These are phyloP conservation scores for Phialocephala subalpina DNA, from an alignment of 2,329 filamentous ascomycete species.

Conservation along the genomic window DNA sequence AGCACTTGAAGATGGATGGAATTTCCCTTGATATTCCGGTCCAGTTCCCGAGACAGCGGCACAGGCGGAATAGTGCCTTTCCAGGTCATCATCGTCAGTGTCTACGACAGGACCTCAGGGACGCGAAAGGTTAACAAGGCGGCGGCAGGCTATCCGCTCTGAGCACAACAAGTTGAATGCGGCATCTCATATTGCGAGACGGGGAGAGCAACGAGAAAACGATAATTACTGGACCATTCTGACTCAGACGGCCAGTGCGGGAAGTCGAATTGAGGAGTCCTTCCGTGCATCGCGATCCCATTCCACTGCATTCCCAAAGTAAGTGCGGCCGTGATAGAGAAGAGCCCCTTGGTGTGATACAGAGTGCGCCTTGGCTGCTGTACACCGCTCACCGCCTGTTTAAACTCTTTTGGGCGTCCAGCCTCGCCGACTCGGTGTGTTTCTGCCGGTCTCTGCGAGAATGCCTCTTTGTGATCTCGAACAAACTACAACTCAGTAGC, in stretches of 20 bases:
- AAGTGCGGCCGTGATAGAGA: slow-evolving; percentile 7
- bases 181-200: background rate
- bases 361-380: background rate
- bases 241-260: slow-evolving; percentile 23
- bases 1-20: slow-evolving; percentile 7
- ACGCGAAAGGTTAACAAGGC: background rate
- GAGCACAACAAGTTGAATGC: background rate
- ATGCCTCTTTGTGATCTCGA: slow-evolving; percentile 2
- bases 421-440: slow-evolving; percentile 18
- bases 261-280: background rate
- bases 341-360: slow-evolving; percentile 8
- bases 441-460: slow-evolving; percentile 19
- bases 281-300: background rate
- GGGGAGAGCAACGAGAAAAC: background rate
- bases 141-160: slow-evolving; percentile 1
- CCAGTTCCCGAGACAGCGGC: slow-evolving; percentile 19
- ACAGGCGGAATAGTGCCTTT: slow-evolving; percentile 21
- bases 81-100: slow-evolving; percentile 1
- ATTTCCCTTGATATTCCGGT: slow-evolving; percentile 4
- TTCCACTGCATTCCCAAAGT: background rate
- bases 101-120: background rate
- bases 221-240: slow-evolving; percentile 19
- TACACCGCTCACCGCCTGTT: slow-evolving; percentile 4
- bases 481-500: background rate
- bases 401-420: background rate